phyloP scores from a whole-genome alignment of 2,329 filamentous ascomycete species.

The Coniochaeta sp. region DNA sequence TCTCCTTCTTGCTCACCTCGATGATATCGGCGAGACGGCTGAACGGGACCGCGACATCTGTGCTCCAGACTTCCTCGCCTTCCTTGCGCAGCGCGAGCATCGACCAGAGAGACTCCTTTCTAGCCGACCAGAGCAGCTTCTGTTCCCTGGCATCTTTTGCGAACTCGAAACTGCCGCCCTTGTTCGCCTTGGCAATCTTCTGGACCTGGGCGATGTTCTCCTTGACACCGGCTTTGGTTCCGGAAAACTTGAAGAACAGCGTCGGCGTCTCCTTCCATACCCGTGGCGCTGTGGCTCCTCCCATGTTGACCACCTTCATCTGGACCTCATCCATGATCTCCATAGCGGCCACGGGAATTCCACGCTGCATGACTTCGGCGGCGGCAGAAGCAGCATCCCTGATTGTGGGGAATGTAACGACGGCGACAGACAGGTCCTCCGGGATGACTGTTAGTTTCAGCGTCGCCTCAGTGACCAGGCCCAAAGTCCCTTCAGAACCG shows the following conservation, averaged over 20 bases:
- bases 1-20: slow-evolving; percentile 82
- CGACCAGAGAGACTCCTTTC: slow-evolving; percentile 80
- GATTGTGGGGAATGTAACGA: slow-evolving; percentile 72
- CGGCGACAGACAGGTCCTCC: slow-evolving; percentile 68
- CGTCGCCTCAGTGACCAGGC: slow-evolving; percentile 76
- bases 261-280: slow-evolving; percentile 72
- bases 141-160: slow-evolving; percentile 65
- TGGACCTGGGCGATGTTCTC: slow-evolving; percentile 70
- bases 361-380: slow-evolving; percentile 67
- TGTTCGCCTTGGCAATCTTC: slow-evolving; percentile 57
- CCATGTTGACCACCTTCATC: slow-evolving; percentile 75
- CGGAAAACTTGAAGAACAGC: slow-evolving; percentile 81
- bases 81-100: slow-evolving; percentile 64
- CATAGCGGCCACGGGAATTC: slow-evolving; percentile 68
- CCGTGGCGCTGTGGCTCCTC: slow-evolving; percentile 59
- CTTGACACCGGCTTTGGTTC: slow-evolving; percentile 68
- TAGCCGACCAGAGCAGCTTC: slow-evolving; percentile 69
- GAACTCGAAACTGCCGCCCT: slow-evolving; percentile 66
- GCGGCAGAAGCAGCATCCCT: slow-evolving; percentile 69
- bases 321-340: slow-evolving; percentile 87
- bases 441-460: slow-evolving; percentile 73
- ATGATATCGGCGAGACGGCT: slow-evolving; percentile 65
- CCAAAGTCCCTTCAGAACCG: slow-evolving; percentile 74
- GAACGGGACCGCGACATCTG: slow-evolving; percentile 78
- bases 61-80: slow-evolving; percentile 71